Evolutionary conservation across 1,139 yeast genomes (phyloP), one percentile per base, ranked within the genome.

Genomic region (Candida smagusa): DNA sequence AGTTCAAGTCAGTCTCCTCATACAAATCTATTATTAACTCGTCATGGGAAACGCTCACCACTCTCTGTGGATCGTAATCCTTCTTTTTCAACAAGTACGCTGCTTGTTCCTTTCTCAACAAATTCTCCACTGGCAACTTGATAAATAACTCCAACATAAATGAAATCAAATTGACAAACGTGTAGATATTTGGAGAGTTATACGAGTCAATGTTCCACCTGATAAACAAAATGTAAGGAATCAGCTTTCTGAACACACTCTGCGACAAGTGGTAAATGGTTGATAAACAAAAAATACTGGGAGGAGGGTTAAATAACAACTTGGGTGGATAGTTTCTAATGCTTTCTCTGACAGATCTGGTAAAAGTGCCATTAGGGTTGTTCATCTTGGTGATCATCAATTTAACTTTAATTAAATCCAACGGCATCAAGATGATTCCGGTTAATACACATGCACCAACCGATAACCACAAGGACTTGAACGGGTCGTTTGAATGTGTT

Each of bases 111-210:
- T 96, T 81, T 41, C 95, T 74, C 43, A 87, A 72, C 37, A 92
- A 61, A 21, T 95, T 89, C 54, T 92, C 98, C 39, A 89, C 75
- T 2, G 98, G 98, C 43, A 92, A 68, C 56, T 82, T 81, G 43
- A 89, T 73, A 44, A 84, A 78, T 31, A 90, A 70, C 48, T 88
- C 95, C 49, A 77, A 46, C 11, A 83, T 58, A 37, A 84, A 75
- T 27, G 86, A 74, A 3, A 74, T 48, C 36, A 88, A 62, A 48
- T 81, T 81, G 33, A 62, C 68, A 29, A 67, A 43, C 2, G 76
- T 71, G 59, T 77, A 85, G 25, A 80, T 52, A 13, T 68, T 68
- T 2, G 94, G 88, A 12, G 84, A 73, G 41, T 79, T 74, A 57
- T 76, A 81, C 37, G 79, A 72, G 54, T 87, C 95, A 42, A 88